Evolutionary conservation across 1,139 yeast genomes (phyloP).

Genomic region (Saccharomyces hybrid): DNA sequence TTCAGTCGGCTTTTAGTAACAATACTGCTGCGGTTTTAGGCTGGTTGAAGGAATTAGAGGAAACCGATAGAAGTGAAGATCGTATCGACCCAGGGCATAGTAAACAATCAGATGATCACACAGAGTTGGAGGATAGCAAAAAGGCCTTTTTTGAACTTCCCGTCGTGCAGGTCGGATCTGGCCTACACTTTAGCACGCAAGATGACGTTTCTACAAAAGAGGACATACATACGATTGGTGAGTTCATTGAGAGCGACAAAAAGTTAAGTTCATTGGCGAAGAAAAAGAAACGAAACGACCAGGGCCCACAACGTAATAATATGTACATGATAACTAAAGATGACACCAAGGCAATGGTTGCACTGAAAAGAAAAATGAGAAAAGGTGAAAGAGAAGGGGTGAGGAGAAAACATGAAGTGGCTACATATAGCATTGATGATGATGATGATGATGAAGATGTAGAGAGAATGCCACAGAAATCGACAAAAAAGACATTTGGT

Average conservation of each 20-base stretch:
- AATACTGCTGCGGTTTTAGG: slow-evolving; percentile 22
- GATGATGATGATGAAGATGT: slow-evolving; percentile 15
- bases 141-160: slow-evolving; percentile 28
- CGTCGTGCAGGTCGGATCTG: slow-evolving; percentile 30
- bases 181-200: slow-evolving; percentile 18
- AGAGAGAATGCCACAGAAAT: slow-evolving; percentile 8
- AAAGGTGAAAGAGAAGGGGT: slow-evolving; percentile 14
- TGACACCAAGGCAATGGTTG: slow-evolving; percentile 32
- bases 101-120: slow-evolving; percentile 7
- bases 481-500: slow-evolving; percentile 17
- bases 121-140: slow-evolving; percentile 20
- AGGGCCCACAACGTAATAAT: slow-evolving; percentile 11
- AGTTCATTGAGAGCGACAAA: slow-evolving; percentile 30
- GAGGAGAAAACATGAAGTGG: slow-evolving; percentile 5
- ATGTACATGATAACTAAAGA: slow-evolving; percentile 26
- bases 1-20: slow-evolving; percentile 27
- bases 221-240: slow-evolving; percentile 32
- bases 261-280: slow-evolving; percentile 28
- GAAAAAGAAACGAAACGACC: slow-evolving; percentile 21
- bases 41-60: slow-evolving; percentile 19
- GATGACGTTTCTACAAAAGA: slow-evolving; percentile 4
- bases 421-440: slow-evolving; percentile 2
- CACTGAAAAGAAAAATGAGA: slow-evolving; percentile 30
- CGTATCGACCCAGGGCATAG: not conserved
- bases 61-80: slow-evolving; percentile 1